Evolutionary conservation across 805 yeast genomes (phyloP).

Genomic region (Pichia exigua): DNA sequence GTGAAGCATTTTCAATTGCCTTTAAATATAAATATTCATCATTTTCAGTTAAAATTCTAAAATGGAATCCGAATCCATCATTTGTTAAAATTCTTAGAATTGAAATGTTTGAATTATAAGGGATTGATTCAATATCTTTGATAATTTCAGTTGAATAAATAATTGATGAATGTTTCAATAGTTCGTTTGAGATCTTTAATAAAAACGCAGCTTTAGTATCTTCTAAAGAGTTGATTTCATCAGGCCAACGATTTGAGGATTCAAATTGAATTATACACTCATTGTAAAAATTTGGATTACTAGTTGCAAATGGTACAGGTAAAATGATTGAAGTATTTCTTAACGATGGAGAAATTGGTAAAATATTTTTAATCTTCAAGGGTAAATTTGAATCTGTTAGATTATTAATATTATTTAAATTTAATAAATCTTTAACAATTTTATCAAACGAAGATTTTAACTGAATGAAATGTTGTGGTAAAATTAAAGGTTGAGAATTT

Average conservation of each 20-base stretch:
- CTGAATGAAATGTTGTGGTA: constrained; percentile 34
- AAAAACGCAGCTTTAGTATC: constrained; percentile 87
- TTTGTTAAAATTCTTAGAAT: constrained; percentile 67
- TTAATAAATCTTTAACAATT: constrained; percentile 37
- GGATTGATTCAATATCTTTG: constrained; percentile 55
- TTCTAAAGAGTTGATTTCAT: constrained; percentile 76
- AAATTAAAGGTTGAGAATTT: constrained; percentile 40
- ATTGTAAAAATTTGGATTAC: constrained; percentile 72
- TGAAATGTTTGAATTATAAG: constrained; percentile 53
- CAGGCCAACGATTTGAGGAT: constrained; percentile 91
- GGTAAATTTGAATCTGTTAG: constrained; percentile 40
- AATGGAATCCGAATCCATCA: constrained; percentile 80
- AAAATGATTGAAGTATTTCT: constrained; percentile 68
- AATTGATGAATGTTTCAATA: constrained; percentile 30
- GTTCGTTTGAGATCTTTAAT: constrained; percentile 50
- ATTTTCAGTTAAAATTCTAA: constrained; percentile 73
- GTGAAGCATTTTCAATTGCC: constrained; percentile 52
- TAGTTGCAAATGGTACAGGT: constrained; percentile 76
- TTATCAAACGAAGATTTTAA: constrained; percentile 45
- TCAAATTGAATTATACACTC: constrained; percentile 83
- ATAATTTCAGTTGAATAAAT: constrained; percentile 51
- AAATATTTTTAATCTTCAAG: constrained; percentile 57
- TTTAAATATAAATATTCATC: constrained; percentile 70
- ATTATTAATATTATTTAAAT: constrained; percentile 20
- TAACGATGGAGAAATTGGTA: constrained; percentile 67